phyloP scores from a whole-genome alignment of 805 yeast species.

The Alloascoidea hylecoeti region DNA sequence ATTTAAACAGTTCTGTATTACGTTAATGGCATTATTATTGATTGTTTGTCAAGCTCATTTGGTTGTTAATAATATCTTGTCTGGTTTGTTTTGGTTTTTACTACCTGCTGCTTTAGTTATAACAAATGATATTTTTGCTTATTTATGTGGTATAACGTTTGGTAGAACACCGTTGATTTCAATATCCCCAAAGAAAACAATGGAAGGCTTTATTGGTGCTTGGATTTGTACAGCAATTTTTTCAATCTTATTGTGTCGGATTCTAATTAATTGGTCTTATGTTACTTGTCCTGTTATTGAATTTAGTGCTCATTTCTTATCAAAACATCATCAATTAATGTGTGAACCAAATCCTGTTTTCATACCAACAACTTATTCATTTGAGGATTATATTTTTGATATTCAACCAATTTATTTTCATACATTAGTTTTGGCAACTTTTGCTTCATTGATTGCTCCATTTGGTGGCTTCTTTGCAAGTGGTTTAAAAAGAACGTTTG shows the following conservation, averaged over 20 bases:
- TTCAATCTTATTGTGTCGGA: constrained; percentile 50
- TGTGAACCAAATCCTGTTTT: constrained; percentile 91
- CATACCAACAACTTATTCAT: constrained; percentile 57
- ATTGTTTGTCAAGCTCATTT: constrained; percentile 93
- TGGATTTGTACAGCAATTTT: constrained; percentile 85
- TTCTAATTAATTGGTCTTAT: constrained; percentile 53
- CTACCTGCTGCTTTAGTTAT: constrained; percentile 87
- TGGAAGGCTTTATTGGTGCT: constrained; percentile 95
- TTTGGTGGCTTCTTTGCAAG: constrained; percentile 98
- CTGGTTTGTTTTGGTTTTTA: constrained; percentile 89
- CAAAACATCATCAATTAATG: constrained; percentile 24
- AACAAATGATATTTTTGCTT: constrained; percentile 92
- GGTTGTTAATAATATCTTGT: constrained; percentile 76
- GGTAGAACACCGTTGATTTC: constrained; percentile 87
- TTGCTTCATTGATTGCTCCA: constrained; percentile 95
- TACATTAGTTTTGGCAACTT: constrained; percentile 72
- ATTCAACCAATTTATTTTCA: constrained; percentile 87
- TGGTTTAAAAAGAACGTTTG: constrained; percentile 90
- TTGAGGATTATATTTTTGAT: constrained; percentile 52
- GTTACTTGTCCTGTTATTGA: constrained; percentile 79
- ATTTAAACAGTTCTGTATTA: constrained; percentile 84
- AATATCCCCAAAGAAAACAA: constrained; percentile 93
- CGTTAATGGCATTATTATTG: constrained; percentile 83
- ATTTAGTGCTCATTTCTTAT: constrained; percentile 37
- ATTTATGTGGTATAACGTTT: constrained; percentile 91